Evolutionary conservation across 2,329 filamentous ascomycete genomes (phyloP), one percentile per base, ranked within the genome.

Genomic region (Cercospora beticola): DNA sequence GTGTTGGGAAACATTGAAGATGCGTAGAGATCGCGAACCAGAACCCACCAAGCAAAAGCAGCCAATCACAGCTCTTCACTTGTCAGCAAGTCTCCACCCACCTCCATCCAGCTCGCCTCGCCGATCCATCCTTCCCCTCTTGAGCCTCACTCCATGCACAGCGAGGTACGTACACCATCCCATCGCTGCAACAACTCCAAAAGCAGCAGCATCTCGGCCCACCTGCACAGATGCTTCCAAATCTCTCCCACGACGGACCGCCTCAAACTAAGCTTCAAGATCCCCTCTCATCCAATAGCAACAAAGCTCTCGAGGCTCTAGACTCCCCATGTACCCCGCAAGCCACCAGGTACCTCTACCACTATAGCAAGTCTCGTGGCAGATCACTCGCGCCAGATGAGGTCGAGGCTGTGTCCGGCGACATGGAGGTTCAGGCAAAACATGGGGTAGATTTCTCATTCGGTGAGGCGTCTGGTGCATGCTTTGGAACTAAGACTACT

Each of bases 321-420:
- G 70, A 69, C 62, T 64, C 67, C 61, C 33, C 58, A 70, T 69
- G 70, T 68, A 70, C 70, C 70, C 70, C 70, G 70, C 70, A 72
- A 62, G 65, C 56, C 62, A 64, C 33, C 64, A 28, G 57, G n/a
- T 36, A 49, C 62, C 58, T 52, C 66, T 18, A 56, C 52, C 61
- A 49, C 18, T 57, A 31, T 36, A 28, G 60, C 31, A 58, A 54
- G 9, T 23, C 36, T 30, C 23, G 23, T 23, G 40, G 69, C 57
- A 65, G 69, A 72, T 67, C 71, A 49, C 59, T 57, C 21, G 58
- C 49, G 59, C 28, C 30, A 62, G 66, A 68, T 6, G 43, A 36
- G 70, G 43, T 70, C 66, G 67, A 70, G 68, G 59, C 66, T 62
- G 59, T 40, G 30, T 54, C 65, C 71, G 71, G 71, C 70, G 63